These are phyloP conservation scores for Fagopyrum homotropicum DNA, from an alignment of 148 eudicot species.

Conservation along the genomic window DNA sequence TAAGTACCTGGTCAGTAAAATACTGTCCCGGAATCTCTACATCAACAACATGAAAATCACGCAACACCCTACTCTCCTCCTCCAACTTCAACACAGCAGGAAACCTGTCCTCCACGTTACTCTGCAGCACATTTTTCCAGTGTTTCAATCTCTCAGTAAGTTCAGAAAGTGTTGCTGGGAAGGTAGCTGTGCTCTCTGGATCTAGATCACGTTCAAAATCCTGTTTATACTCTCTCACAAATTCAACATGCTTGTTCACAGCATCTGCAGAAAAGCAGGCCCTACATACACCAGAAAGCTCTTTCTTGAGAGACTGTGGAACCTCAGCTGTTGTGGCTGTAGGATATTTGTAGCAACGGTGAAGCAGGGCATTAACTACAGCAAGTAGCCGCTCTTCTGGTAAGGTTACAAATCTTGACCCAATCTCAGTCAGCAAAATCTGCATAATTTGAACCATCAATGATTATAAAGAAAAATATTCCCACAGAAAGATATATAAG, in stretches of 20 bases:
- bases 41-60: conserved; percentile 95
- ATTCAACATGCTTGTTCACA: conserved; percentile 93
- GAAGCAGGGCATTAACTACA: conserved; percentile 91
- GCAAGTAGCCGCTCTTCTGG: conserved; percentile 97
- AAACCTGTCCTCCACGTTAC: conserved; percentile 94
- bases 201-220: conserved; percentile 96
- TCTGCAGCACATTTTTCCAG: conserved; percentile 96
- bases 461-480: background rate
- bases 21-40: conserved; percentile 99
- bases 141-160: conserved; percentile 85
- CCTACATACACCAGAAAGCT: conserved; percentile 95
- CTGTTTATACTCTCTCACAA: conserved; percentile 90
- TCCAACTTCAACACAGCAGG: conserved; percentile 95
- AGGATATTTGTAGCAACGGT: conserved; percentile 95
- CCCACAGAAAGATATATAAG: background rate
- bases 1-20: conserved; percentile 80
- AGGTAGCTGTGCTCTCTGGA: conserved; percentile 81
- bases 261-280: conserved; percentile 99
- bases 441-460: conserved; percentile 22
- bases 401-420: conserved; percentile 93
- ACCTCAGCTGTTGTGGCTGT: conserved; percentile 97
- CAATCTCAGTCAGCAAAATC: conserved; percentile 89
- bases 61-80: conserved; percentile 94
- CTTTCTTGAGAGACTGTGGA: conserved; percentile 93
- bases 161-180: conserved; percentile 84